Conservation (phyloP, 2,329 filamentous ascomycete species). For the Alternaria tenuissima region DNA sequence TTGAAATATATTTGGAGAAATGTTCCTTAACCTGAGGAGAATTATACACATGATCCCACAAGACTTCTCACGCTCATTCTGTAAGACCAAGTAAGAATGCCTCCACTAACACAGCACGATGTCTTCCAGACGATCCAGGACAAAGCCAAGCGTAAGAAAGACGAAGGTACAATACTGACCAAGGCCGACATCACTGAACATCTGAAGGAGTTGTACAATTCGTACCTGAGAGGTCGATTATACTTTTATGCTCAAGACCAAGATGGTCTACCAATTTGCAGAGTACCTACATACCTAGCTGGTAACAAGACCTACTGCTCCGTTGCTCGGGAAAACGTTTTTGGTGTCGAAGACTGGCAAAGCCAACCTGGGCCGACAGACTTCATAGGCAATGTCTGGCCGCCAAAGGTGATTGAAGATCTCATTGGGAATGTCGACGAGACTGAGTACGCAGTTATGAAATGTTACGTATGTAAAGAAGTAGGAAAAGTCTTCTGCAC, state of each 20-base stretch:
- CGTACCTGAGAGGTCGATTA: background rate
- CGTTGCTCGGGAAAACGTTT: background rate
- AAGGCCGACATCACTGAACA: background rate
- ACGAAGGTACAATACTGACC: background rate
- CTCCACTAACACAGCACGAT: background rate
- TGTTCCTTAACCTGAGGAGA: background rate
- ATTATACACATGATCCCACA: background rate
- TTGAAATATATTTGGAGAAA: background rate
- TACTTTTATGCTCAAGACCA: background rate
- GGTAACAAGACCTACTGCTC: background rate
- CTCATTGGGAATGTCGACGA: background rate
- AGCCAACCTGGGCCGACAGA: background rate
- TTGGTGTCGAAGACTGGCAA: background rate
- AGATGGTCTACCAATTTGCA: background rate
- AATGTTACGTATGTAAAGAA: background rate
- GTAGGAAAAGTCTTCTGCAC: background rate
- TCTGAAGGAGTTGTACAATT: background rate
- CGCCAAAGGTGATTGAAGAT: background rate
- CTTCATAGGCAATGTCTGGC: background rate
- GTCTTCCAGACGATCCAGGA: background rate
- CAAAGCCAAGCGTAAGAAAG: background rate
- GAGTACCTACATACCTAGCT: background rate
- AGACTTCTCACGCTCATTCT: background rate
- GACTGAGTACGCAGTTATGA: background rate
- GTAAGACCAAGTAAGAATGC: background rate